Evolutionary conservation across 2,329 filamentous ascomycete species (phyloP).

Genomic region (Fusarium continuum): DNA sequence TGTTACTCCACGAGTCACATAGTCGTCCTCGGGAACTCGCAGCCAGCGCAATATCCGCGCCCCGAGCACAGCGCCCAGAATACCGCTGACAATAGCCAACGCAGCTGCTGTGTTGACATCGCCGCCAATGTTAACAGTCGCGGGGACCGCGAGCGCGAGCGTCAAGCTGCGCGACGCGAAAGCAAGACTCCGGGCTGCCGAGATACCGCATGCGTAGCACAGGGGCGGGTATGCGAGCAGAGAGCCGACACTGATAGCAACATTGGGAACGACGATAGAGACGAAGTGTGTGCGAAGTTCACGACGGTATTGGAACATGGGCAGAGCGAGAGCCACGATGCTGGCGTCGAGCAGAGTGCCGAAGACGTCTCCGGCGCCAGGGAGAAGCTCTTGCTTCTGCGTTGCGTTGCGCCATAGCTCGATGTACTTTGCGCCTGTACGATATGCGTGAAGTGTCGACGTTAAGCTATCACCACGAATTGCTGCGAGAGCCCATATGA

Average conservation of each 20-base stretch:
- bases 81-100: slow-evolving; percentile 67
- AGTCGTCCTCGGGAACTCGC: slow-evolving; percentile 68
- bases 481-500: slow-evolving; percentile 62
- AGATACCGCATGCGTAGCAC: slow-evolving; percentile 65
- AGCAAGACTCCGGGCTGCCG: slow-evolving; percentile 59
- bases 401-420: slow-evolving; percentile 56
- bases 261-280: slow-evolving; percentile 63
- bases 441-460: slow-evolving; percentile 57
- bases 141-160: slow-evolving; percentile 67
- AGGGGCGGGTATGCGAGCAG: slow-evolving; percentile 66
- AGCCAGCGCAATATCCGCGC: slow-evolving; percentile 57
- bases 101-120: slow-evolving; percentile 65
- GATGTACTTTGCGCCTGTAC: slow-evolving; percentile 62
- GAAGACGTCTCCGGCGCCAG: slow-evolving; percentile 67
- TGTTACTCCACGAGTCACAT: slow-evolving; percentile 69
- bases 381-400: slow-evolving; percentile 40
- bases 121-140: slow-evolving; percentile 64
- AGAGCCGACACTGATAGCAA: slow-evolving; percentile 60
- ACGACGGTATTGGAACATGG: slow-evolving; percentile 68
- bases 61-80: slow-evolving; percentile 66
- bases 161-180: slow-evolving; percentile 67
- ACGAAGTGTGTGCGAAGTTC: slow-evolving; percentile 64
- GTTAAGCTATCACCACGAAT: slow-evolving; percentile 53
- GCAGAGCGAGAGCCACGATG: slow-evolving; percentile 67
- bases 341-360: slow-evolving; percentile 63